Base-by-base conservation (phyloP, 2,329 filamentous ascomycete species). In the Paecilomyces formosus region DNA sequence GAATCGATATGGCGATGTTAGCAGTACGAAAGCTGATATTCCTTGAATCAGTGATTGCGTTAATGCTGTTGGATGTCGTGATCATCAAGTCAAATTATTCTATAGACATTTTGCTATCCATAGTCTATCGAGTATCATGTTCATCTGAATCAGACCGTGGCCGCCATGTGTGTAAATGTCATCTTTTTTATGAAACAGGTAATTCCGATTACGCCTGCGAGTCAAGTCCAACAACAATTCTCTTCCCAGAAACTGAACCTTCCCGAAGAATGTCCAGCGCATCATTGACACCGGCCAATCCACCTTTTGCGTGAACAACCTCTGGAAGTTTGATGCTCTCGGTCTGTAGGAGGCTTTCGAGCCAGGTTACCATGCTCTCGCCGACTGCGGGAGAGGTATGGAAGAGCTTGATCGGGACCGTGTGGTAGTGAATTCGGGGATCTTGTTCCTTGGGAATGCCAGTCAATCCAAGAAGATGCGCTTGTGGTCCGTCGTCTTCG, bases 331-430 rank as follows among this genome's bases (percentile, higher is more conserved):
- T 73, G 2, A 92, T 65, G 0, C 78, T 68, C 0, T 79, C 77
- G 0, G 78, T 74, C 8, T 80, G 75, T 6, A 92, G 70, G n/a
- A 92, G 71, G 24, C 78, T 74, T 68, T 90, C 88, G 26, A 90
- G 74, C 88, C 88, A 92, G 1, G 75, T 68, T 12, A 85, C 84
- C 57, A 90, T 68, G 0, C 78, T 78, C 61, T 85, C 81, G 0
- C 89, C 89, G 0, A 91, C 77, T 1, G 78, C 77, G 0, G 84
- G 81, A 0, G 86, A 79, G 59, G 88, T 85, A 66, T 92, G 89
- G 66, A 90, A 92, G 3, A 90, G 66, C 71, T 92, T 92, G 61
- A 92, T 89, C 0, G 88, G 88, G 0, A 92, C 85, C 0, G 79
- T 83, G 66, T 90, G 88, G 58, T 85, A 81, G 5, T 76, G 69